Conservation (phyloP, 2,329 filamentous ascomycete species). For the Talaromyces sp. region DNA sequence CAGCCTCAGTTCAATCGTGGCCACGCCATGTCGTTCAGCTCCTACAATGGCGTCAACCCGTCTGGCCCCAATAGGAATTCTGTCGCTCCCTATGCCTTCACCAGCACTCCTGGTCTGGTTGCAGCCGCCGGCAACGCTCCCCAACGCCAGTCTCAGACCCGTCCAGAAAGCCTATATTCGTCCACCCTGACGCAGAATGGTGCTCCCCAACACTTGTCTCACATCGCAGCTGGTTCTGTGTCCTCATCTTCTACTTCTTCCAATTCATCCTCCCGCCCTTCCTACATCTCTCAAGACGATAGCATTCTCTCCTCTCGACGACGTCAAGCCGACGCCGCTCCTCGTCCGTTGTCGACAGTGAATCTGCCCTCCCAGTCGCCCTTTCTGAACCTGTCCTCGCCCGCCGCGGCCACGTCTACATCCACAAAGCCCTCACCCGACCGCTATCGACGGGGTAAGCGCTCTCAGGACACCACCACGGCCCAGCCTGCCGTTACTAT, state of each 20-base stretch:
- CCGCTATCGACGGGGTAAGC: constrained; percentile 69
- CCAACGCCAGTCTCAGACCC: constrained; percentile 43
- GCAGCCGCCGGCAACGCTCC: constrained; percentile 43
- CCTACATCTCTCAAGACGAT: constrained; percentile 47
- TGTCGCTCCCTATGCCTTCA: constrained; percentile 74
- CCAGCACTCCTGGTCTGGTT: constrained; percentile 61
- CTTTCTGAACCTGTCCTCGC: constrained; percentile 43
- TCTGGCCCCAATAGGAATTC: constrained; percentile 50
- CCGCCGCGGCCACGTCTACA: constrained; percentile 37
- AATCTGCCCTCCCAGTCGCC: constrained; percentile 49
- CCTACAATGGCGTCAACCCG: constrained; percentile 32
- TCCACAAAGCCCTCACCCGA: constrained; percentile 69
- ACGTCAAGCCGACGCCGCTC: constrained; percentile 29
- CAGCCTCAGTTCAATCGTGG: constrained; percentile 36
- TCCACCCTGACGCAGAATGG: constrained; percentile 46
- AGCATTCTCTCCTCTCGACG: constrained; percentile 37
- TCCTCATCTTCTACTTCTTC: constrained; percentile 51
- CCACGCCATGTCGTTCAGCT: constrained; percentile 37
- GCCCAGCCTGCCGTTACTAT: constrained; percentile 13
- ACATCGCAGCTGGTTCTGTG: constrained; percentile 49
- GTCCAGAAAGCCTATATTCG: constrained; percentile 4
- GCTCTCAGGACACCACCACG: constrained; percentile 41
- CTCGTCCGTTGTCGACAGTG: constrained; percentile 43
- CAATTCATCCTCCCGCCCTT: constrained; percentile 39
- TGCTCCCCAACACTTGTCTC: constrained; percentile 35